Percentiles rank a stretch among this genome's conserved stretches.
Evolutionary conservation across 78 protist genomes (phyloP).

Genomic region (Dictyostelium purpureum): DNA sequence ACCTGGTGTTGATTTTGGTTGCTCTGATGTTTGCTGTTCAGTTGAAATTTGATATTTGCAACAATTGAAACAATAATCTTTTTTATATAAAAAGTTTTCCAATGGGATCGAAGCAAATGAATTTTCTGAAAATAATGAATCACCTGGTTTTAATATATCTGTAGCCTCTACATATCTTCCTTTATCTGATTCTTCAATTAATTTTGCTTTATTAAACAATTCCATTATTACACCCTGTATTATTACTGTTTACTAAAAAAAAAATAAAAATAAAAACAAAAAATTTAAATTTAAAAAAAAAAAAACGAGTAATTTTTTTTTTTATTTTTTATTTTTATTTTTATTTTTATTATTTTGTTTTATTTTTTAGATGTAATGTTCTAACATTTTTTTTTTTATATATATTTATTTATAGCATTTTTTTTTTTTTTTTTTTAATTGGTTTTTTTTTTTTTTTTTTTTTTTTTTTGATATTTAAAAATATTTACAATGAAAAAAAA

Average conservation of each 20-base stretch:
- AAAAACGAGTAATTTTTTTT: not conserved
- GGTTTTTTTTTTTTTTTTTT: no score
- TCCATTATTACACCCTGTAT: not conserved
- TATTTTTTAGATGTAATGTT: no score
- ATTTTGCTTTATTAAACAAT: slow-evolving; percentile 6
- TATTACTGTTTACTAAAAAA: not conserved
- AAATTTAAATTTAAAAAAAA: no score
- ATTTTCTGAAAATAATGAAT: slow-evolving; percentile 23
- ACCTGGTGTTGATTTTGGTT: not conserved
- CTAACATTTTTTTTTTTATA: no score
- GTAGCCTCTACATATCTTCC: slow-evolving; percentile 19
- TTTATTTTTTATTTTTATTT: not conserved
- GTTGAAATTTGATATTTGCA: not conserved
- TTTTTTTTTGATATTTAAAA: no score
- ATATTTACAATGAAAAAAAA: no score
- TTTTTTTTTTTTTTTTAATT: no score
- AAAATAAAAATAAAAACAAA: not conserved
- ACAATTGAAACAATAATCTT: not conserved
- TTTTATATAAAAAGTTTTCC: not conserved
- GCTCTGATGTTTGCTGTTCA: not conserved
- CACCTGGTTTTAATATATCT: not conserved
- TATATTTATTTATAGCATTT: no score
- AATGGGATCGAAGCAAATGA: slow-evolving; percentile 70
- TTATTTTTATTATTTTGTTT: not conserved
- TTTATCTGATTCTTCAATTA: not conserved